Percentiles rank a stretch among this genome's conserved stretches.
Evolutionary conservation across 164 flowering plant species (phyloP).

Genomic region (Magnolia sinica): DNA sequence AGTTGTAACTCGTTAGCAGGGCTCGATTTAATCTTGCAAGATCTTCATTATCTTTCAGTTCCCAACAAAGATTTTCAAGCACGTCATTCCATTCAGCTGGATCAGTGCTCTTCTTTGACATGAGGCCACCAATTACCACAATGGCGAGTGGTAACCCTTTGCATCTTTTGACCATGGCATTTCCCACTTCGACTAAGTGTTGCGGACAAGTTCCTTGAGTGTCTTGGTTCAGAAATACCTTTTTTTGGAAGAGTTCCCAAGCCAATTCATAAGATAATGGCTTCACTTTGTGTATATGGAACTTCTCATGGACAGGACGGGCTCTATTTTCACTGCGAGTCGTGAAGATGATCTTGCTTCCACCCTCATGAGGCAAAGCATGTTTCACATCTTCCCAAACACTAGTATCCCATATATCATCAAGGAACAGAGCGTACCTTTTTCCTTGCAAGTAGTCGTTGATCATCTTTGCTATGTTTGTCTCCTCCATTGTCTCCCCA

Average conservation of each 20-base stretch:
- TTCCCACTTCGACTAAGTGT: neutral
- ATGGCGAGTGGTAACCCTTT: neutral
- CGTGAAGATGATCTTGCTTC: too few species aligned
- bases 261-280: neutral
- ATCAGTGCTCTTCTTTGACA: neutral
- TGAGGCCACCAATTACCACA: neutral
- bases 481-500: too few species aligned
- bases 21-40: neutral
- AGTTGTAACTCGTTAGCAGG: neutral
- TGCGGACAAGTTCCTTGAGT: neutral
- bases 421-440: too few species aligned
- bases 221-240: too few species aligned
- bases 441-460: too few species aligned
- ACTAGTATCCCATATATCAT: too few species aligned
- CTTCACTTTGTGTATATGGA: neutral
- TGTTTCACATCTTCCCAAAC: too few species aligned
- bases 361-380: too few species aligned
- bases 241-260: neutral
- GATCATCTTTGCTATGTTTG: too few species aligned
- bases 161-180: neutral
- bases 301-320: neutral
- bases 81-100: neutral
- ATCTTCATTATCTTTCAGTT: neutral
- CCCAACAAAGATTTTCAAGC: neutral
- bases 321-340: too few species aligned